Conservation (phyloP, 2,329 filamentous ascomycete genomes). For the Trichoderma cornu-damae region DNA sequence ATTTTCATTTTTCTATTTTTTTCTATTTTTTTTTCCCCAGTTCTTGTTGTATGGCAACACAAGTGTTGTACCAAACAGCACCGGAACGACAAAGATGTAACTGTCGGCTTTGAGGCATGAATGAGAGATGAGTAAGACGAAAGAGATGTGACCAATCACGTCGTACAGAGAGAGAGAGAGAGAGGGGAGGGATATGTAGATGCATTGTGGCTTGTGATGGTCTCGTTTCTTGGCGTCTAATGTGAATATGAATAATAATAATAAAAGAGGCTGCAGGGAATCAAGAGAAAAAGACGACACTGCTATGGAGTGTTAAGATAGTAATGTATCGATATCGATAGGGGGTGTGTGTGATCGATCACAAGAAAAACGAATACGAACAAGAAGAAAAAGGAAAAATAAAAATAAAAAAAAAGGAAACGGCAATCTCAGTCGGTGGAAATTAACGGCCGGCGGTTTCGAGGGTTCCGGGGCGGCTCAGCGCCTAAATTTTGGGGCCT, state of each 20-base stretch:
- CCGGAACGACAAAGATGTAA: too few species aligned
- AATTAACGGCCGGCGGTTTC: constrained; percentile 1
- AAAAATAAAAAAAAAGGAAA: neutral
- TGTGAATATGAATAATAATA: neutral
- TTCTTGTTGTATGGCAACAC: too few species aligned
- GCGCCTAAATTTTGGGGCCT: neutral
- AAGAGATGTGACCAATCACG: neutral
- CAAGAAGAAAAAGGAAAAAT: neutral
- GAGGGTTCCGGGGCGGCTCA: neutral
- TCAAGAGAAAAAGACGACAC: neutral
- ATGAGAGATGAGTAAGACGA: neutral
- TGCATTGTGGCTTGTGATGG: too few species aligned
- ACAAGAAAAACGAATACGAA: constrained; percentile 4
- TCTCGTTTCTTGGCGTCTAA: neutral
- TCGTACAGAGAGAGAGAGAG: neutral
- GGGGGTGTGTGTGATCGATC: neutral
- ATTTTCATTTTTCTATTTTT: too few species aligned
- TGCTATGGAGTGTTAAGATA: neutral
- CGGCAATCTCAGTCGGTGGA: neutral
- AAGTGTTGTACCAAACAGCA: too few species aligned
- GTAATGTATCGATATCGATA: too few species aligned
- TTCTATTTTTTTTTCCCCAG: too few species aligned
- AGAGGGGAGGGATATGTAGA: neutral
- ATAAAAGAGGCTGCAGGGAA: neutral
- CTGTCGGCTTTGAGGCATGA: too few species aligned